Evolutionary conservation across 306 rosid species (phyloP).

Genomic region (Trifolium subterraneum): DNA sequence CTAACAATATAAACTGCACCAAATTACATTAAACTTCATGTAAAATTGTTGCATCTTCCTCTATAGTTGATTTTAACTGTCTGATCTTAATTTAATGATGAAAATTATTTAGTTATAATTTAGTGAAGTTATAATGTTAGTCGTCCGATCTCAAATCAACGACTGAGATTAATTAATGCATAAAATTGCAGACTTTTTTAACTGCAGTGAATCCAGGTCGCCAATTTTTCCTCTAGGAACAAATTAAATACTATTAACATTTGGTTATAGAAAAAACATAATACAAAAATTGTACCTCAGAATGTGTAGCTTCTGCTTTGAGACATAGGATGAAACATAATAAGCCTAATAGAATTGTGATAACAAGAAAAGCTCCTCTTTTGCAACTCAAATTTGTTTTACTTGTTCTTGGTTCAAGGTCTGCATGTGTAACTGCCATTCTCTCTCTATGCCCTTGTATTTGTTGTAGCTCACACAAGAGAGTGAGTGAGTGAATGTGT

Average conservation of each 20-base stretch:
- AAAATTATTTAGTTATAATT: no score
- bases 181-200: no score
- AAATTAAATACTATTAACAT: neutral
- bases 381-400: conserved; percentile 67
- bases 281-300: conserved; percentile 62
- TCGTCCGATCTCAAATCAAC: no score
- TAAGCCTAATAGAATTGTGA: conserved; percentile 74
- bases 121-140: no score
- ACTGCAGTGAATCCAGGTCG: no score
- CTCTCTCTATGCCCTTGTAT: conserved; percentile 41
- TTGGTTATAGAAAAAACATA: neutral
- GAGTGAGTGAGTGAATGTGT: neutral
- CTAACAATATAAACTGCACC: conserved; percentile 1
- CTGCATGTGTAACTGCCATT: conserved; percentile 88
- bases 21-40: neutral
- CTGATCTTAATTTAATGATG: no score
- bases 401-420: conserved; percentile 69
- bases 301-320: conserved; percentile 85
- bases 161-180: no score
- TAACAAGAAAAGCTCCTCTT: conserved; percentile 60
- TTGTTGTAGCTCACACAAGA: conserved; percentile 20
- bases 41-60: neutral
- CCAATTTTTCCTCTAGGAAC: neutral
- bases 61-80: no score
- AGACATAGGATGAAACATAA: conserved; percentile 80